These are phyloP conservation scores for Emmonsiellopsis sp. DNA, from an alignment of 2,329 filamentous ascomycete genomes.

Conservation along the genomic window DNA sequence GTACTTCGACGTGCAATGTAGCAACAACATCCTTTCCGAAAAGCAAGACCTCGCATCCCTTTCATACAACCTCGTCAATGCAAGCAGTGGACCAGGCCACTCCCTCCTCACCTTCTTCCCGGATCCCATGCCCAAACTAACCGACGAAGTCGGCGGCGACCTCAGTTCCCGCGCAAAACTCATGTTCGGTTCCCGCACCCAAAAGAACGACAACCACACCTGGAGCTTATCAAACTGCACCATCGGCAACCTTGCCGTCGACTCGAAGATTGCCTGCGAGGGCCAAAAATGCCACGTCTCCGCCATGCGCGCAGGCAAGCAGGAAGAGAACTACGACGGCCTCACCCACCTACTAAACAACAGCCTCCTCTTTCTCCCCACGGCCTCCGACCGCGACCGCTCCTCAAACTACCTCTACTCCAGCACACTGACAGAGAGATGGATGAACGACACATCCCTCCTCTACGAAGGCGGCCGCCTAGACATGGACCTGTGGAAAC, in stretches of 20 bases:
- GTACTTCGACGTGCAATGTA: neutral
- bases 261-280: neutral
- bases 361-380: neutral
- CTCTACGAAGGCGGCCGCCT: neutral
- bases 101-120: neutral
- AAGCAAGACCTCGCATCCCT: neutral
- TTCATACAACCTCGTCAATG: neutral
- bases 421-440: neutral
- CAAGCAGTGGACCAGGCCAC: neutral
- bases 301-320: neutral
- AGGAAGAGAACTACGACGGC: neutral
- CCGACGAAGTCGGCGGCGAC: constrained; percentile 1
- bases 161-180: neutral
- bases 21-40: neutral
- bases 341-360: neutral
- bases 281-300: neutral
- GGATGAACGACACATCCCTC: constrained; percentile 1
- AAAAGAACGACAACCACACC: neutral
- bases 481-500: constrained; percentile 3
- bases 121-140: neutral
- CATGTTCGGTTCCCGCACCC: constrained; percentile 1
- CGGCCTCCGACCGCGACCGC: neutral
- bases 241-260: neutral
- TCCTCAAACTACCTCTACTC: constrained; percentile 1
- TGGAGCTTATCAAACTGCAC: neutral